A percentile compares a stretch with the other conserved stretches of the same genome.
These are phyloP conservation scores for Diaporthe sp. DNA, from an alignment of 2,329 filamentous ascomycete genomes.

Conservation along the genomic window DNA sequence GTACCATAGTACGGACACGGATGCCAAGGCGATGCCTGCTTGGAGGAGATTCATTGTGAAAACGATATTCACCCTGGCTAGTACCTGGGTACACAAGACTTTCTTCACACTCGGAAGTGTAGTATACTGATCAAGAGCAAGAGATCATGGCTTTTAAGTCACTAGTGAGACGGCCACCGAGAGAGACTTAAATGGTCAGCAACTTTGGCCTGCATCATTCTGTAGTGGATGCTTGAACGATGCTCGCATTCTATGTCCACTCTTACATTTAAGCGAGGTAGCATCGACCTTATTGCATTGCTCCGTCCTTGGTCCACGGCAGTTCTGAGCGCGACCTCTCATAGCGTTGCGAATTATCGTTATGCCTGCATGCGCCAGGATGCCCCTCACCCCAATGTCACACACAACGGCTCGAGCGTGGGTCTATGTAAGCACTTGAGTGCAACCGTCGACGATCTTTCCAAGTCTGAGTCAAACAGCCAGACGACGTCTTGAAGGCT, in stretches of 20 bases:
- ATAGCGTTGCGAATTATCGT: background rate
- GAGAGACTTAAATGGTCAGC: background rate
- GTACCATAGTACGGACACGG: background rate
- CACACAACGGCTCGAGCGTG: background rate
- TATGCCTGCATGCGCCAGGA: background rate
- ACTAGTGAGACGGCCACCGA: background rate
- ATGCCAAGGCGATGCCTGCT: background rate
- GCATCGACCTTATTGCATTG: background rate
- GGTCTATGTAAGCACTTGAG: background rate
- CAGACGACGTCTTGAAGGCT: background rate
- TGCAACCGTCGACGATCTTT: background rate
- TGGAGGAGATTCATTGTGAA: conserved; percentile 3
- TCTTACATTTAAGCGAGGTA: background rate
- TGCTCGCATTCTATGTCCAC: background rate
- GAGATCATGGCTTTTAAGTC: background rate
- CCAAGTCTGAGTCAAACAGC: background rate
- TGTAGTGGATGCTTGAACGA: background rate
- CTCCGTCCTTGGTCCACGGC: background rate
- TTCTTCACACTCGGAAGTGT: background rate
- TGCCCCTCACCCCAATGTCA: conserved; percentile 12
- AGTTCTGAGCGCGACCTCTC: background rate
- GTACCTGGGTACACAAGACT: background rate
- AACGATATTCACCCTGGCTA: background rate
- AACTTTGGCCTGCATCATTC: background rate
- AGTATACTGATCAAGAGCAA: background rate